A percentile compares a stretch with the other conserved stretches of the same genome.
These are phyloP conservation scores for Apophysomyces elegans DNA, from an alignment of 371 early-diverging fungal species.

Conservation along the genomic window DNA sequence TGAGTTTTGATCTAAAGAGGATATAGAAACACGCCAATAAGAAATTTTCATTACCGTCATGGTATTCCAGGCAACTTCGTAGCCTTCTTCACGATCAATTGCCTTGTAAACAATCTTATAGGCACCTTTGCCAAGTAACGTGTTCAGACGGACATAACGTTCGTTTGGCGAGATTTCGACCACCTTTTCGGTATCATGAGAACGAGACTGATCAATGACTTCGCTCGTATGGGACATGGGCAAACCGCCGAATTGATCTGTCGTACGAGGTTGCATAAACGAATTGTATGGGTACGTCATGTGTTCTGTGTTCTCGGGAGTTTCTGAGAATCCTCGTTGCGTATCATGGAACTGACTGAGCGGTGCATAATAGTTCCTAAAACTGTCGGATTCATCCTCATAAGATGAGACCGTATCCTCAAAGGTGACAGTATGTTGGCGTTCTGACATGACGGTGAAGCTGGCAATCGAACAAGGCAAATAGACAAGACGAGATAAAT, in stretches of 20 bases:
- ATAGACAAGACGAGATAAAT: too few species aligned
- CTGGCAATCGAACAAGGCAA: conserved; percentile 12
- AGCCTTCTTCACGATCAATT: conserved; percentile 80
- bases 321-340: conserved; percentile 1
- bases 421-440: conserved; percentile 24
- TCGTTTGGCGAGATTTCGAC: conserved; percentile 50
- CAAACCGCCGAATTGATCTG: conserved; percentile 12
- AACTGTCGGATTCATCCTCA: conserved; percentile 28
- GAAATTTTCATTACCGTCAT: conserved; percentile 37
- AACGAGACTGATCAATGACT: conserved; percentile 48
- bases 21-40: too few species aligned
- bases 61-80: conserved; percentile 86
- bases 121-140: conserved; percentile 61
- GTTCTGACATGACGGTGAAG: conserved; percentile 8
- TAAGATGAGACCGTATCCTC: conserved; percentile 17
- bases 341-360: conserved; percentile 15
- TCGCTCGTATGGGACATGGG: conserved; percentile 24
- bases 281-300: not conserved
- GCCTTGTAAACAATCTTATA: conserved; percentile 86
- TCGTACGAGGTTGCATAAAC: not conserved
- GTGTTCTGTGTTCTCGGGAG: not conserved
- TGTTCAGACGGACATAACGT: conserved; percentile 47
- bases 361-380: conserved; percentile 34
- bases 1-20: not conserved
- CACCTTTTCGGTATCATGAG: conserved; percentile 48